Evolutionary conservation across 1,284 basidiomycete genomes (phyloP), one percentile per base, ranked within the genome.

Genomic region (Ustilago tritici): DNA sequence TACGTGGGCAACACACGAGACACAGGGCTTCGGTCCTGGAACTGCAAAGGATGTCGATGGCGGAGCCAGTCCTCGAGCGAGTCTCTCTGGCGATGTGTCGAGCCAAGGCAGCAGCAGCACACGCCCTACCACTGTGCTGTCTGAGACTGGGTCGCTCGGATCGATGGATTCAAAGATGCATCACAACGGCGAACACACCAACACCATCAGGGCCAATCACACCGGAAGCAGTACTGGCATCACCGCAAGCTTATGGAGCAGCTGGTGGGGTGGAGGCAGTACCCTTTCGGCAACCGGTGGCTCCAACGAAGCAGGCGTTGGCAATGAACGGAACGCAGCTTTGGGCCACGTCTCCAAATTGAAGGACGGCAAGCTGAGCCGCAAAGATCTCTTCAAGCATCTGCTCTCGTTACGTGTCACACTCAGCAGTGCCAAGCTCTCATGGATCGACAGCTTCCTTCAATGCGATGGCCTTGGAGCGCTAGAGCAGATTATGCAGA

Each of bases 341-440:
- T 49, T 68, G 32, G 35, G 50, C 19, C 73, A 81, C 43, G 56
- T 76, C 14, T 40, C 61, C 10, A 65, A 67, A 34, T 50, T 82
- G 40, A 63, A 62, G 36, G 69, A 71, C 6, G 61, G 56, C 54
- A 79, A 73, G 56, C 58, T 76, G 32, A 67, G 66, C 40, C 72
- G 79, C 17, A 82, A 78, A 53, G 78, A 82, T 12, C 72, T 82
- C 31, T 89, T 90, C 69, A 95, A 93, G 82, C 91, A 93, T 78
- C 88, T 96, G 1, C 92, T 95, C 49, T 91, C 92, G 1, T 88
- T 97, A n/a, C 91, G 94, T 3, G 92, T 95, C 0, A 92, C 94
- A 80, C 88, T 96, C 1, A 93, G 93, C 4, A 95, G 93, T 0
- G 93, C 92, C 0, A 92, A 92, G 66, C 78, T 95, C 17, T 87